Evolutionary conservation across 139 green algal species (phyloP).

Genomic region (Spirogloea muscicola): DNA sequence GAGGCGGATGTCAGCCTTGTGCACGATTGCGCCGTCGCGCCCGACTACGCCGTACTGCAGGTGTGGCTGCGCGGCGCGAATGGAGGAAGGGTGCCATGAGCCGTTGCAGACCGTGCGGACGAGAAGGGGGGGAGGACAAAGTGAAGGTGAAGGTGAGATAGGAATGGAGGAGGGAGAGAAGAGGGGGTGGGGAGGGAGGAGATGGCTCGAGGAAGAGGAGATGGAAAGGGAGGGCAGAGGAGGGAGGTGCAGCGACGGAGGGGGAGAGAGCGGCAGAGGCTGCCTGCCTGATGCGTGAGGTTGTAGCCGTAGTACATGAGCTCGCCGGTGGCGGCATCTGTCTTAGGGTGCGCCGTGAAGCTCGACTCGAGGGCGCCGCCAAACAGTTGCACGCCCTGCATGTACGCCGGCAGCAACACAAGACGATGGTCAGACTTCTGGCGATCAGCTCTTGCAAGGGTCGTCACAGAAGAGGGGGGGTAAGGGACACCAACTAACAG

Average conservation of each 20-base stretch:
- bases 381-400: slow-evolving; percentile 7
- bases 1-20: slow-evolving; percentile 5
- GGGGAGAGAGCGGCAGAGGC: too few relatives aligned
- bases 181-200: neutral
- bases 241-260: too few relatives aligned
- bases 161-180: too few relatives aligned
- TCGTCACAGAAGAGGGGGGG: too few relatives aligned
- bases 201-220: neutral
- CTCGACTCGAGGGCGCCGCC: slow-evolving; percentile 6
- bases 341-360: slow-evolving; percentile 84
- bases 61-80: neutral
- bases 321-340: slow-evolving; percentile 42
- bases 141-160: neutral
- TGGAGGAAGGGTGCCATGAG: too few relatives aligned
- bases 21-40: neutral
- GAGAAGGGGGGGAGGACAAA: neutral
- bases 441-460: too few relatives aligned
- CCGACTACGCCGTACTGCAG: slow-evolving; percentile 1
- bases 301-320: slow-evolving; percentile 38
- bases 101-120: neutral
- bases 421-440: neutral
- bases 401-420: neutral
- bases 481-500: too few relatives aligned
- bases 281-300: neutral
- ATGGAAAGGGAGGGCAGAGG: neutral